These are phyloP conservation scores for Cyclotella baltica DNA, from an alignment of 108 stramenopile genomes.

Conservation along the genomic window DNA sequence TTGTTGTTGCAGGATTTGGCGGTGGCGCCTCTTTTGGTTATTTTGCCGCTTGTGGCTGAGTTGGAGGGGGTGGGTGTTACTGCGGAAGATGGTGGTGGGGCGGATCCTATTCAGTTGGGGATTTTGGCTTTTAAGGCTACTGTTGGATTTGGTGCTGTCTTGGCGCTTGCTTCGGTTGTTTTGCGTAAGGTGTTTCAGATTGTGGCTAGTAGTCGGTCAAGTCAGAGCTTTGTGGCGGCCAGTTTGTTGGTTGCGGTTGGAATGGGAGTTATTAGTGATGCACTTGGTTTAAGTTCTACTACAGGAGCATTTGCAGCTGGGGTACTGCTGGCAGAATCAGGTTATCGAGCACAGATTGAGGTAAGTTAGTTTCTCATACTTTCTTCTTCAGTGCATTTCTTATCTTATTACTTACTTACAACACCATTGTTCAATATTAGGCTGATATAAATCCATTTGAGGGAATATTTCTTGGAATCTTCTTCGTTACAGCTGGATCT, in stretches of 20 bases:
- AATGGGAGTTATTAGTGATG: conserved; percentile 73
- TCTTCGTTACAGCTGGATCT: conserved; percentile 81
- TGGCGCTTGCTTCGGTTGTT: conserved; percentile 57
- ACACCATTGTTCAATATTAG: conserved; percentile 16
- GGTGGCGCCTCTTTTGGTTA: conserved; percentile 76
- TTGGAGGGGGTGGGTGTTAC: conserved; percentile 50
- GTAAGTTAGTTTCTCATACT: conserved; percentile 1
- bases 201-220: conserved; percentile 71
- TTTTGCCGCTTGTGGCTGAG: conserved; percentile 68
- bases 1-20: conserved; percentile 78
- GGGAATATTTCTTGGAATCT: conserved; percentile 82
- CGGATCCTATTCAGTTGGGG: conserved; percentile 54
- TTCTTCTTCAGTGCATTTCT: background rate
- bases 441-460: conserved; percentile 87
- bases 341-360: conserved; percentile 81
- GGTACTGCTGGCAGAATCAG: conserved; percentile 70
- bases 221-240: conserved; percentile 80
- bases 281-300: conserved; percentile 64
- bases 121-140: conserved; percentile 74
- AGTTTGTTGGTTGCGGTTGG: conserved; percentile 77
- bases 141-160: conserved; percentile 72
- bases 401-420: background rate
- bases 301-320: conserved; percentile 88
- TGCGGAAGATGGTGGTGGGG: conserved; percentile 39
- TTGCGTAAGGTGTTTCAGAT: conserved; percentile 72